A percentile compares a stretch with the other conserved stretches of the same genome.
These are phyloP conservation scores for Myriosclerotinia duriaeana DNA, from an alignment of 2,329 filamentous ascomycete species.

Conservation along the genomic window DNA sequence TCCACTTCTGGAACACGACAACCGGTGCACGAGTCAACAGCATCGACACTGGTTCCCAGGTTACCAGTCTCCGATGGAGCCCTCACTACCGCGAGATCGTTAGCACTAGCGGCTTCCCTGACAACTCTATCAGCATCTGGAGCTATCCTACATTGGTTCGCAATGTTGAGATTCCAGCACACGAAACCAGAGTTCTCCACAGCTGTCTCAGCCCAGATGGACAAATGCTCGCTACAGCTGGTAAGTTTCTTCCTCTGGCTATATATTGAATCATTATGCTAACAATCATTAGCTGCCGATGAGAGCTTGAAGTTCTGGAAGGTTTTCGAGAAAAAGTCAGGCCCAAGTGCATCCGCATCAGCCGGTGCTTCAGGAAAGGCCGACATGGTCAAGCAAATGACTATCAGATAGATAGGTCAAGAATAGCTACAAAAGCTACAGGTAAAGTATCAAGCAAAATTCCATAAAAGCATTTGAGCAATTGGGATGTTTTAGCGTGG, in stretches of 20 bases:
- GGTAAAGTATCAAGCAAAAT: slow-evolving; percentile 40
- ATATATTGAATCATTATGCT: slow-evolving; percentile 34
- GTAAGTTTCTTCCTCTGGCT: slow-evolving; percentile 47
- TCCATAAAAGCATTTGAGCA: slow-evolving; percentile 46
- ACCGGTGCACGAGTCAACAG: slow-evolving; percentile 97
- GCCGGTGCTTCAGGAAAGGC: slow-evolving; percentile 74
- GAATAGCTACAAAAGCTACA: slow-evolving; percentile 34
- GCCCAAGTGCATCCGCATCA: slow-evolving; percentile 62
- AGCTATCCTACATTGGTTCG: slow-evolving; percentile 96
- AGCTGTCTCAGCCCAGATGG: slow-evolving; percentile 96
- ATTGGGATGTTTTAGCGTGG: slow-evolving; percentile 51
- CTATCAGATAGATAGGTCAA: slow-evolving; percentile 64
- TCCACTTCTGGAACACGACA: slow-evolving; percentile 99
- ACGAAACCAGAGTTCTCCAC: slow-evolving; percentile 95
- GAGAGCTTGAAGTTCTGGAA: slow-evolving; percentile 99
- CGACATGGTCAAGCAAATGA: slow-evolving; percentile 92
- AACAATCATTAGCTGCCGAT: slow-evolving; percentile 66
- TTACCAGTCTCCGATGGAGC: slow-evolving; percentile 95
- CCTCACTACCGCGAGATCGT: slow-evolving; percentile 97
- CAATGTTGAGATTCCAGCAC: slow-evolving; percentile 95
- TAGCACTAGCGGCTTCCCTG: slow-evolving; percentile 96
- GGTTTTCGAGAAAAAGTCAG: slow-evolving; percentile 98
- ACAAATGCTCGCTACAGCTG: slow-evolving; percentile 94
- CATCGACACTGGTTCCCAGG: slow-evolving; percentile 97
- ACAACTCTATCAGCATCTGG: slow-evolving; percentile 99